Percentiles rank a stretch among this genome's conserved stretches.
These are phyloP conservation scores for Plenodomus tracheiphilus DNA, from an alignment of 2,329 filamentous ascomycete genomes.

Conservation along the genomic window DNA sequence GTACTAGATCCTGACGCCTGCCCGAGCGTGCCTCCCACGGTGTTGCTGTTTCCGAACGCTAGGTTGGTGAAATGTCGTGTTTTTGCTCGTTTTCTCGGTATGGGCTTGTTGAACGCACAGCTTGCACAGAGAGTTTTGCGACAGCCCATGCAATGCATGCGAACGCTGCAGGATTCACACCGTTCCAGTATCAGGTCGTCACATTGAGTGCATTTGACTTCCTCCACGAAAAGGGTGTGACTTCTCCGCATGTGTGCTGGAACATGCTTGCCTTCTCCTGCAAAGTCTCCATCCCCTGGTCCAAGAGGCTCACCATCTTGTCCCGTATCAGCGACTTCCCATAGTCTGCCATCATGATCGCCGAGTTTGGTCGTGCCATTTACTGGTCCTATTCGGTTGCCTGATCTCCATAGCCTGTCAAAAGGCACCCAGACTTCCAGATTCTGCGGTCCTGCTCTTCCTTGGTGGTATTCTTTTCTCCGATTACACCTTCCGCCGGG, in stretches of 20 bases:
- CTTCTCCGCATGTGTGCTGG: slow-evolving; percentile 59
- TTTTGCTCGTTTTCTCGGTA: slow-evolving; percentile 49
- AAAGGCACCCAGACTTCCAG: slow-evolving; percentile 66
- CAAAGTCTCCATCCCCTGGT: slow-evolving; percentile 48
- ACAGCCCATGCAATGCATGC: slow-evolving; percentile 65
- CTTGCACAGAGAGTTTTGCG: slow-evolving; percentile 63
- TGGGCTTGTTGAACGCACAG: slow-evolving; percentile 60
- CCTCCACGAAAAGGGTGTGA: slow-evolving; percentile 57
- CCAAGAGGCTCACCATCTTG: slow-evolving; percentile 60
- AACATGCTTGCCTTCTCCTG: slow-evolving; percentile 58
- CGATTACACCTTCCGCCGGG: slow-evolving; percentile 60
- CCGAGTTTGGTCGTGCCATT: slow-evolving; percentile 34
- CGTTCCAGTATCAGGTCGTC: slow-evolving; percentile 57
- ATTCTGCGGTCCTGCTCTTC: slow-evolving; percentile 58
- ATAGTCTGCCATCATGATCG: slow-evolving; percentile 55
- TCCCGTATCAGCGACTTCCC: slow-evolving; percentile 60
- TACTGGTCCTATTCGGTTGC: slow-evolving; percentile 59
- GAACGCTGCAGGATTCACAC: slow-evolving; percentile 63
- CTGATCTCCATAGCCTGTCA: slow-evolving; percentile 62
- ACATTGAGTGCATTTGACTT: slow-evolving; percentile 59
- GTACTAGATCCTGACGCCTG: slow-evolving; percentile 35
- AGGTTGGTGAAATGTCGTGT: slow-evolving; percentile 43
- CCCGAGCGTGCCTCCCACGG: slow-evolving; percentile 28
- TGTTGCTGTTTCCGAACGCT: slow-evolving; percentile 38
- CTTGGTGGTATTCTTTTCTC: slow-evolving; percentile 60